Base-by-base conservation (phyloP, 768 basidiomycete species). In the Pleurotus pulmonarius region DNA sequence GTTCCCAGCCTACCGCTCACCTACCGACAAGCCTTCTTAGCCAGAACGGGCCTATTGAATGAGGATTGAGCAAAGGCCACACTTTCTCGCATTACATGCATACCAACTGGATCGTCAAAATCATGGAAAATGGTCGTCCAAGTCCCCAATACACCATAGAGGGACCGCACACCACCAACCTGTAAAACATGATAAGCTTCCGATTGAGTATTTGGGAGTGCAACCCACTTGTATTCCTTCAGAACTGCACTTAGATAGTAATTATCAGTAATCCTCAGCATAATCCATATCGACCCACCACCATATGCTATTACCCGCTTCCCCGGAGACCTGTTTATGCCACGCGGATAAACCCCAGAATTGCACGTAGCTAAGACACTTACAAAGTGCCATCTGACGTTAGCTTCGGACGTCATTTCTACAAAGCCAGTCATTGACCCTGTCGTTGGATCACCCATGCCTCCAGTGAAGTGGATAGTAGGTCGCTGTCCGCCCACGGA, bases 361-460 rank as follows among this genome's bases (percentile, higher is more conserved):
- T 22, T 49, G 54, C 49, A 41, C 51, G 64, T 45, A 63, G 55
- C 44, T 60, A 24, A 26, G 13, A 15, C 3, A 70, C 85, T 63
- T 65, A 88, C 87, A 66, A 83, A 85, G 67, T 82, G 79, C 84
- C 85, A 86, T 52, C 80, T 76, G 7, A 87, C 67, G 46, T 84
- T 75, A 51, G 78, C 70, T 55, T 89, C 85, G 0, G 75, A 71
- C 0, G 82, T 82, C 66, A 88, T 74, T 60, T 74, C 72, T 13
- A 87, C 79, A 22, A 65, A 71, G 3, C 88, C 87, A 4, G 69
- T 65, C 66, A 89, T 76, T 2, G 73, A 75, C 22, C 80, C 77
- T 4, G 71, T 68, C 1, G 67, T 64, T 12, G 67, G 67, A 3
- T 75, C 73, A n/a, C 73, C 69, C 63, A 85, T 75, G 56, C 77